Conservation (phyloP, 495 filamentous ascomycete species). For the Trichoderma parareesei region DNA sequence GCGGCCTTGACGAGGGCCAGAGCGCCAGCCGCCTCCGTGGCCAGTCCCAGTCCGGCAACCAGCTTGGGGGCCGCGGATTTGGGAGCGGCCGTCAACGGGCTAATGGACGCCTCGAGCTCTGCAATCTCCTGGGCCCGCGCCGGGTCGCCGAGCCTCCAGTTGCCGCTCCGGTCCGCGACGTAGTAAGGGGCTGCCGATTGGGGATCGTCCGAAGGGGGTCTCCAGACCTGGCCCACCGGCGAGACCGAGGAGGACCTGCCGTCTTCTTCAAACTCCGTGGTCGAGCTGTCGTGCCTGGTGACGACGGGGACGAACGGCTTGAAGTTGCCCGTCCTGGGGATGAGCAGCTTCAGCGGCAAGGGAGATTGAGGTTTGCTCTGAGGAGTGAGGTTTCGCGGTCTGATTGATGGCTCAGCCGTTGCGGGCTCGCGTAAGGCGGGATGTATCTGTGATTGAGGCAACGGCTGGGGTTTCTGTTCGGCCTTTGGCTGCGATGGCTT, state of each 20-base stretch:
- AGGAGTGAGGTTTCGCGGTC: background rate
- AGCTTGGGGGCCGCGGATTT: background rate
- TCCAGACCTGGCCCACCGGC: constrained; percentile 25
- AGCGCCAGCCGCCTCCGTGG: background rate
- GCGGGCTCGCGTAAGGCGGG: background rate
- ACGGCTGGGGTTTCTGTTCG: background rate
- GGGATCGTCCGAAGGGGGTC: constrained; percentile 28
- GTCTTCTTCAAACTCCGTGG: constrained; percentile 42
- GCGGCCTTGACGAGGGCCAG: background rate
- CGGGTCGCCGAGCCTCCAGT: constrained; percentile 33
- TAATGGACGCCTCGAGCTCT: constrained; percentile 9
- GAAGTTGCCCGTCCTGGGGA: constrained; percentile 8
- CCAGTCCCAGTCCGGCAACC: background rate
- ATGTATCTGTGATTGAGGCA: background rate
- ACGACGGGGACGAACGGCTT: background rate
- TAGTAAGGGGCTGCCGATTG: constrained; percentile 31
- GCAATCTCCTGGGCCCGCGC: constrained; percentile 15
- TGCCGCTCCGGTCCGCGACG: constrained; percentile 36
- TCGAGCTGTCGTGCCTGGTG: constrained; percentile 29
- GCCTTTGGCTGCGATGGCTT: background rate
- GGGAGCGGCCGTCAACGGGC: background rate
- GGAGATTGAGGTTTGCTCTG: constrained; percentile 6
- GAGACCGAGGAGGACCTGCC: constrained; percentile 21
- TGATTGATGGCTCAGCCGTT: background rate
- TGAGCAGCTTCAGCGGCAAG: background rate